Percentiles rank a stretch among this genome's conserved stretches.
phyloP scores from a whole-genome alignment of 2,329 filamentous ascomycete genomes.

The Myriosclerotinia scirpicola region DNA sequence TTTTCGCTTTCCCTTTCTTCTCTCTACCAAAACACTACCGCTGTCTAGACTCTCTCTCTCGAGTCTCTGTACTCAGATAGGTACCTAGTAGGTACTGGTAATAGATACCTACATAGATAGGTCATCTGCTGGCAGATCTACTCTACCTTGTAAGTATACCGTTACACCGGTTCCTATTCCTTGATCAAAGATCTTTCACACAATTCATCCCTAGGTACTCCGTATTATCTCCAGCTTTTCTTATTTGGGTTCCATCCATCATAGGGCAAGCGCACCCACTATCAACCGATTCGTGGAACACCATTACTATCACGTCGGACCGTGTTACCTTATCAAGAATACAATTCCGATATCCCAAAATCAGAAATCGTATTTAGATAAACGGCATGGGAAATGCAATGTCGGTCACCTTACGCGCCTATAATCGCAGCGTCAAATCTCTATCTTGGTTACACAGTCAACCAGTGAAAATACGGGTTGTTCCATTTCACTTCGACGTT shows the following conservation, averaged over 20 bases:
- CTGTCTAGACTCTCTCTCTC: not conserved
- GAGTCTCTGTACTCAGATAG: no score
- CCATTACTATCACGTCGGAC: not conserved
- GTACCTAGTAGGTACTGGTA: no score
- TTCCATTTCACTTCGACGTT: not conserved
- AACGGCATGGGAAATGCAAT: not conserved
- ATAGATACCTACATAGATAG: not conserved
- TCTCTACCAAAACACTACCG: not conserved
- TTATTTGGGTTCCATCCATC: slow-evolving; percentile 1
- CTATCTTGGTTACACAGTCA: not conserved
- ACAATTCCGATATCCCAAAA: slow-evolving; percentile 1
- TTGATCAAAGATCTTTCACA: not conserved
- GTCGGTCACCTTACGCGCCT: not conserved
- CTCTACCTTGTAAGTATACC: not conserved
- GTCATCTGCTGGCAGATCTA: slow-evolving; percentile 19
- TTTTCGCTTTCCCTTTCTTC: not conserved
- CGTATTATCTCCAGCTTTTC: not conserved
- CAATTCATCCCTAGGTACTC: not conserved
- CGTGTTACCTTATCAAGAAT: not conserved
- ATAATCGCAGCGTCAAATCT: slow-evolving; percentile 5
- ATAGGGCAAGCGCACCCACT: not conserved
- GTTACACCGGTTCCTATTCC: not conserved
- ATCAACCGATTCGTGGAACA: slow-evolving; percentile 12
- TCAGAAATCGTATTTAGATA: not conserved
- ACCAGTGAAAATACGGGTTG: not conserved